Conservation (phyloP, 495 filamentous ascomycete genomes). For the Penicillium coprophilum region DNA sequence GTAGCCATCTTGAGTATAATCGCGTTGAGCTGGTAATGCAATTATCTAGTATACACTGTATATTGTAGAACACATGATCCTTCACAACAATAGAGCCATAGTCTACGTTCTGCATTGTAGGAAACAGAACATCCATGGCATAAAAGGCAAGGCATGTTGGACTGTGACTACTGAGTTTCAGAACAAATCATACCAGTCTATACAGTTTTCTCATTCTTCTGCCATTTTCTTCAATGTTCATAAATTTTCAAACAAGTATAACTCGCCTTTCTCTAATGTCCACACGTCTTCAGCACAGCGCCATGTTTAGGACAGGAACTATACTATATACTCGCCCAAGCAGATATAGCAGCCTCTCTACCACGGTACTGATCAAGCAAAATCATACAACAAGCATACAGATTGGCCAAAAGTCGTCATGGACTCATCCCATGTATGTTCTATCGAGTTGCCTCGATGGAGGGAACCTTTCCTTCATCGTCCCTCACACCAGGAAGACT, state of each 20-base stretch:
- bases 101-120: constrained; percentile 21
- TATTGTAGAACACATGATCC: constrained; percentile 15
- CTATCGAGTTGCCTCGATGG: background rate
- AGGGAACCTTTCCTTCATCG: background rate
- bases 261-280: background rate
- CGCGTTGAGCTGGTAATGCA: constrained; percentile 1
- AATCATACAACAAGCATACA: constrained; percentile 5
- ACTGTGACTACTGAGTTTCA: background rate
- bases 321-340: background rate
- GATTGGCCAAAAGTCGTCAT: constrained; percentile 11
- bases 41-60: constrained; percentile 18
- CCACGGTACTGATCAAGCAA: background rate
- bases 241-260: background rate
- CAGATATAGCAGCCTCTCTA: background rate
- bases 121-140: constrained; percentile 6
- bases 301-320: background rate
- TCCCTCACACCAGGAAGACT: background rate
- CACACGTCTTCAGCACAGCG: background rate
- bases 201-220: background rate
- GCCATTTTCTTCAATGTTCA: background rate
- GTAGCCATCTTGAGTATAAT: background rate
- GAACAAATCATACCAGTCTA: background rate
- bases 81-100: constrained; percentile 8
- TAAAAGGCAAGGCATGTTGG: background rate
- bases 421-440: constrained; percentile 13